Percentiles rank a stretch among this genome's conserved stretches.
These are phyloP conservation scores for Aspergillus sclerotioniger DNA, from an alignment of 495 filamentous ascomycete genomes.

Conservation along the genomic window DNA sequence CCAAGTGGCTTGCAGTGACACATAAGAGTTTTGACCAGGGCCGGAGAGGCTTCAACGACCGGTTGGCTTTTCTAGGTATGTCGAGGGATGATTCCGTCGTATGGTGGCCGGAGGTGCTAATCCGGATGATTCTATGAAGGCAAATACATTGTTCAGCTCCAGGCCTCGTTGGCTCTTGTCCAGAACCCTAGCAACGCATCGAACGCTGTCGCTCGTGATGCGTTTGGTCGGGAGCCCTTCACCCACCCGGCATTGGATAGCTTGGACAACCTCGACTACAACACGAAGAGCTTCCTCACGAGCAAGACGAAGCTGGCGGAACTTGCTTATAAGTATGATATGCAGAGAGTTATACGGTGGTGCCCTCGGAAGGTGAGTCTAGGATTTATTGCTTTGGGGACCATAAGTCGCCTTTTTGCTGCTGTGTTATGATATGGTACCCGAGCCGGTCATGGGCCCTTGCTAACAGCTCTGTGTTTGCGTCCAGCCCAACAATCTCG, in stretches of 20 bases:
- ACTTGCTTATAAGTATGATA: conserved; percentile 65
- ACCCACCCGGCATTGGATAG: conserved; percentile 69
- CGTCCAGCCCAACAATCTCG: conserved; percentile 66
- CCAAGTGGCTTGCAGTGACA: conserved; percentile 96
- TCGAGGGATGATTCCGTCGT: neutral
- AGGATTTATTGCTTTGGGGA: neutral
- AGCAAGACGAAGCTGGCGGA: conserved; percentile 58
- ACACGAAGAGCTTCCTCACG: conserved; percentile 54
- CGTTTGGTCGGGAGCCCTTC: conserved; percentile 63
- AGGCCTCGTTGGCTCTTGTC: conserved; percentile 71
- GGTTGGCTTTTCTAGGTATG: conserved; percentile 86
- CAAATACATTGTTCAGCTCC: conserved; percentile 75
- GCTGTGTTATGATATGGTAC: neutral
- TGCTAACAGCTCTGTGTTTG: neutral
- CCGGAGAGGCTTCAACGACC: conserved; percentile 88
- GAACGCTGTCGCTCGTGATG: conserved; percentile 20
- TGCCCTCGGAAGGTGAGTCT: conserved; percentile 70
- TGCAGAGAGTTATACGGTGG: conserved; percentile 79
- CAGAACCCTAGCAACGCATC: conserved; percentile 37
- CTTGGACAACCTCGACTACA: conserved; percentile 61
- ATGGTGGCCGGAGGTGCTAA: neutral
- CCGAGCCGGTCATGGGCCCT: neutral
- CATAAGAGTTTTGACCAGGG: conserved; percentile 99
- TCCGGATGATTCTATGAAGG: conserved; percentile 47
- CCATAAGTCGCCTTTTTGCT: neutral